Evolutionary conservation across 306 rosid species (phyloP).

Genomic region (Medicago ruthenica): DNA sequence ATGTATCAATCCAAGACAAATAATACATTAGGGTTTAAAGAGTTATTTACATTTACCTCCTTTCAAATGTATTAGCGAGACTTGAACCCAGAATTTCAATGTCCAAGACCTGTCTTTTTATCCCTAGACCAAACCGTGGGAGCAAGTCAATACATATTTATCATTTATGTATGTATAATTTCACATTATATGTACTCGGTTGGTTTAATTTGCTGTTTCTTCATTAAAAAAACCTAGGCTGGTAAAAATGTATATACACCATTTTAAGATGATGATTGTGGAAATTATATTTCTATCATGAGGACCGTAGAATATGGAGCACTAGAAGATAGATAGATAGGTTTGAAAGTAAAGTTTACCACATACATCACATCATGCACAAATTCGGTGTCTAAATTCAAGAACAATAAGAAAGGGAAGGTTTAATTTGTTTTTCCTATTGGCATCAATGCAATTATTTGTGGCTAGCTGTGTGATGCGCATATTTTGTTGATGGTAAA

Average conservation of each 20-base stretch:
- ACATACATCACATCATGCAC: constrained; percentile 48
- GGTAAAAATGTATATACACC: neutral
- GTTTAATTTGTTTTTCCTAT: neutral
- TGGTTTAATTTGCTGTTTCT: too few relatives aligned
- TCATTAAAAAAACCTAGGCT: neutral
- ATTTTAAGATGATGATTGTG: constrained; percentile 4
- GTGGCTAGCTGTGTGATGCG: constrained; percentile 32
- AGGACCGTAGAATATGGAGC: constrained; percentile 46
- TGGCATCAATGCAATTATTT: constrained; percentile 44
- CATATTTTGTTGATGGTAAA: constrained; percentile 38
- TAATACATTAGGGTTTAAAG: too few relatives aligned
- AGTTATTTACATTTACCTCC: too few relatives aligned
- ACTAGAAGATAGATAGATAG: neutral
- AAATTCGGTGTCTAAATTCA: constrained; percentile 34
- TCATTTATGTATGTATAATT: too few relatives aligned
- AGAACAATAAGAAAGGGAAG: neutral
- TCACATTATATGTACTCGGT: too few relatives aligned
- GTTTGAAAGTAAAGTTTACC: constrained; percentile 22
- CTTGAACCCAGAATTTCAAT: too few relatives aligned
- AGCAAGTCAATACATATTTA: too few relatives aligned
- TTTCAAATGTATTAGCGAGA: too few relatives aligned
- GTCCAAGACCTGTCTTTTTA: too few relatives aligned
- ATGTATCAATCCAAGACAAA: too few relatives aligned
- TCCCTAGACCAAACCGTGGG: too few relatives aligned
- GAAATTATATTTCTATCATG: constrained; percentile 1